Evolutionary conservation across 441 rosid genomes (phyloP), one percentile per base, ranked within the genome.

Genomic region (Metrosideros polymorpha): DNA sequence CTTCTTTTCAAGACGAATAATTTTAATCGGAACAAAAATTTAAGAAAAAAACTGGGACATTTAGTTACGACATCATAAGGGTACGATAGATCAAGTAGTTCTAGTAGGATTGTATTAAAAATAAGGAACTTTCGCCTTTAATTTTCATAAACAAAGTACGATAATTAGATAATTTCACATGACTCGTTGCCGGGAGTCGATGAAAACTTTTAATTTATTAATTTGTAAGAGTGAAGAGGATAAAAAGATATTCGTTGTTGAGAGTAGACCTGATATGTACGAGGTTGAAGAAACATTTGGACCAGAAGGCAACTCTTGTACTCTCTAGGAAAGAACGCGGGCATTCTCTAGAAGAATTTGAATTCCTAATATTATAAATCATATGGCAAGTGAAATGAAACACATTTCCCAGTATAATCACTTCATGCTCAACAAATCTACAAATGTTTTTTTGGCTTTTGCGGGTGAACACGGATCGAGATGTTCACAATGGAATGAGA

Each of bases 81-180:
- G 0, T 29, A 29, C 5, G 35, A 29, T n/a, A 59, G 39, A 59
- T 14, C 35, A 59, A 29, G 9, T 7, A 29, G 71, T 59, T 59
- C 39, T 3, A 6, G 35, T 7, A 14, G 35, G 5, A 59, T 29
- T 59, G 71, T 2, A 59, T 2, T 7, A 29, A 4, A 29, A 17
- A 59, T 59, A 56, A 12, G 30, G 30, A 27, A 27, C 15, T 56
- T 27, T 12, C 2, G 0, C 63, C 7, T 15, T 56, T 12, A 27
- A 56, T 27, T 27, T 56, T 56, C 15, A 6, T 56, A 27, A 3
- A 56, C 27, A 12, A 27, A 0, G 5, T 27, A 5, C 32, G 27
- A 1, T 0, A n/a, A 0, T n/a, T 12, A 27, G 3, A 3, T 0
- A 57, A 27, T 57, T 57, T 57, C 8, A 57, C 63, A 57, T 57